phyloP scores from a whole-genome alignment of 2,329 filamentous ascomycete genomes.

The Coniella lustricola region DNA sequence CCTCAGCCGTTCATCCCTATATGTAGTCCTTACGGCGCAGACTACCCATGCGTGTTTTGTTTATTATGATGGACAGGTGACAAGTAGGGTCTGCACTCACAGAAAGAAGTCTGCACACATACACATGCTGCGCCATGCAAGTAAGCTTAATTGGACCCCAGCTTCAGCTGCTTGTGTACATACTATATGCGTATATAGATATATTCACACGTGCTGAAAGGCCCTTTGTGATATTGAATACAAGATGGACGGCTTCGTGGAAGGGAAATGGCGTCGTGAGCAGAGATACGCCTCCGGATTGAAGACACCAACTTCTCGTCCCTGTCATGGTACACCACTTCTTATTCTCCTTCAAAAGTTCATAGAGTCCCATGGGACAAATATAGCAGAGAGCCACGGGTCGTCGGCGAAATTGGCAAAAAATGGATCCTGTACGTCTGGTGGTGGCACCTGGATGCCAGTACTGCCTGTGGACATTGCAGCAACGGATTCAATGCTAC shows the following conservation, averaged over 20 bases:
- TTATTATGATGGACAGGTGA: no score
- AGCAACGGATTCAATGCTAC: neutral
- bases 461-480: neutral
- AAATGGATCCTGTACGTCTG: conserved; percentile 5
- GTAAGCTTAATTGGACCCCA: neutral
- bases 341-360: conserved; percentile 8
- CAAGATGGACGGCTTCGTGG: no score
- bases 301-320: no score
- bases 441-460: conserved; percentile 1
- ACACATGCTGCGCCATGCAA: no score
- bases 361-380: conserved; percentile 14
- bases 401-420: conserved; percentile 10
- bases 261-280: no score
- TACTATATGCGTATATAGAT: neutral
- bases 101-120: no score
- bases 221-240: neutral
- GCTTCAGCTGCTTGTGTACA: neutral
- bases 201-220: neutral
- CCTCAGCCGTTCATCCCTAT: no score
- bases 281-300: no score
- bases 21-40: no score
- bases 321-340: no score
- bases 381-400: conserved; percentile 15
- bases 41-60: no score
- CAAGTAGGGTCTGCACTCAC: no score